phyloP scores from a whole-genome alignment of 148 eudicot genomes.

The Camellia japonica region DNA sequence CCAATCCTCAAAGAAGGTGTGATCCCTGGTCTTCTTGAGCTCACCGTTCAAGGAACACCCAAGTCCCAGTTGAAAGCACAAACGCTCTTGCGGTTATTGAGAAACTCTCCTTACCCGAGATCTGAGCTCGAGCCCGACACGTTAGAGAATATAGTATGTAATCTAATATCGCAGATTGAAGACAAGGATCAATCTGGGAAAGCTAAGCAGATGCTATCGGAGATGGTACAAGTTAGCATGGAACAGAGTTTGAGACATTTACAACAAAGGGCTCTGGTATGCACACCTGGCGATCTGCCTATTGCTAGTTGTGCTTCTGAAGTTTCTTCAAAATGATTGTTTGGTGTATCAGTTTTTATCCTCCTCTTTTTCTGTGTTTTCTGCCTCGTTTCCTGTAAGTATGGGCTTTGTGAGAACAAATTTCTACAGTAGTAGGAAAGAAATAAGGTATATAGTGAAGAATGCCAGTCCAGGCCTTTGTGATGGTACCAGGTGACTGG shows the following conservation, averaged over 20 bases:
- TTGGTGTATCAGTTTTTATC: not conserved
- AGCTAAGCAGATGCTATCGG: conserved; percentile 91
- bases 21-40: conserved; percentile 92
- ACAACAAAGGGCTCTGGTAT: conserved; percentile 82
- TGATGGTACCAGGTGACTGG: conserved; percentile 76
- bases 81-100: conserved; percentile 58
- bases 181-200: conserved; percentile 81
- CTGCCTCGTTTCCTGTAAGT: not conserved
- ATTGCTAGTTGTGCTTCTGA: conserved; percentile 51
- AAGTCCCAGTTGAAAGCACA: conserved; percentile 76
- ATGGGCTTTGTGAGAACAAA: conserved; percentile 5
- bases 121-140: conserved; percentile 70
- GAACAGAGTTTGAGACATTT: conserved; percentile 91
- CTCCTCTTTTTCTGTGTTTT: not conserved
- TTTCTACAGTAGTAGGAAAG: not conserved
- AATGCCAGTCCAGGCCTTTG: conserved; percentile 84
- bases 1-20: conserved; percentile 90
- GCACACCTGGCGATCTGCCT: conserved; percentile 61
- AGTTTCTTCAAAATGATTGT: conserved; percentile 51
- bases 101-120: conserved; percentile 79
- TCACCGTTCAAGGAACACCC: conserved; percentile 85
- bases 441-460: conserved; percentile 22
- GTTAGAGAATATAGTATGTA: conserved; percentile 79
- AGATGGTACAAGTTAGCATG: conserved; percentile 99
- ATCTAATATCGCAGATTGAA: conserved; percentile 75